These are phyloP conservation scores for Suillus brevipes DNA, from an alignment of 768 basidiomycete species.

Conservation along the genomic window DNA sequence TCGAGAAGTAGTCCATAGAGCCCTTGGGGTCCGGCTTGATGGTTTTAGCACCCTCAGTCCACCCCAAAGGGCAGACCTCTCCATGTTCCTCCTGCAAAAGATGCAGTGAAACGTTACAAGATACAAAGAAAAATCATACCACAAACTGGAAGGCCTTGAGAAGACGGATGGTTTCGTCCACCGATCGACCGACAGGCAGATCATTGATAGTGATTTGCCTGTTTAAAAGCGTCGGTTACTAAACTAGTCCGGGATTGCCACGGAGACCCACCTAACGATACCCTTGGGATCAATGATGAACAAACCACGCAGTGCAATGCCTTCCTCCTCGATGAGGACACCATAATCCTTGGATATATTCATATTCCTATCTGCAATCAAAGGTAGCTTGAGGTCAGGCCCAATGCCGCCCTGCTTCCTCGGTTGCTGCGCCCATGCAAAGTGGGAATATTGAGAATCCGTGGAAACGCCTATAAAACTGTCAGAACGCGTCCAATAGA, in stretches of 20 bases:
- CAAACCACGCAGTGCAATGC: constrained; percentile 82
- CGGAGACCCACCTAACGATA: constrained; percentile 51
- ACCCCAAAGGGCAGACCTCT: constrained; percentile 92
- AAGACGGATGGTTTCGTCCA: constrained; percentile 89
- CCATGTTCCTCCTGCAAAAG: constrained; percentile 73
- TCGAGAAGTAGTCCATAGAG: constrained; percentile 72
- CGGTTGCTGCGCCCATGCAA: constrained; percentile 81
- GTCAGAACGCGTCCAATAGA: constrained; percentile 7
- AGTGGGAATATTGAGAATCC: constrained; percentile 86
- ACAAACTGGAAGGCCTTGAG: constrained; percentile 93
- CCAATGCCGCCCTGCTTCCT: constrained; percentile 89
- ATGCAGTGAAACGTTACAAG: constrained; percentile 4
- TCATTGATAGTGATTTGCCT: constrained; percentile 91
- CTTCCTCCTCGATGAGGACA: constrained; percentile 84
- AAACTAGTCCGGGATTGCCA: background rate
- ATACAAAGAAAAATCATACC: constrained; percentile 39
- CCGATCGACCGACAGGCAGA: constrained; percentile 92
- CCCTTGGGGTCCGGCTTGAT: constrained; percentile 78
- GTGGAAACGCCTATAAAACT: constrained; percentile 68
- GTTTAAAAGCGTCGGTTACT: background rate
- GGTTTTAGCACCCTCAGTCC: constrained; percentile 79
- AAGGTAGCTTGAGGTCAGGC: constrained; percentile 80
- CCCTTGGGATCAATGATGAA: constrained; percentile 90
- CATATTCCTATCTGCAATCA: constrained; percentile 81
- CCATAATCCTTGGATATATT: constrained; percentile 82